phyloP scores from a whole-genome alignment of 2,329 filamentous ascomycete genomes.

The Zymoseptoria crescenta region DNA sequence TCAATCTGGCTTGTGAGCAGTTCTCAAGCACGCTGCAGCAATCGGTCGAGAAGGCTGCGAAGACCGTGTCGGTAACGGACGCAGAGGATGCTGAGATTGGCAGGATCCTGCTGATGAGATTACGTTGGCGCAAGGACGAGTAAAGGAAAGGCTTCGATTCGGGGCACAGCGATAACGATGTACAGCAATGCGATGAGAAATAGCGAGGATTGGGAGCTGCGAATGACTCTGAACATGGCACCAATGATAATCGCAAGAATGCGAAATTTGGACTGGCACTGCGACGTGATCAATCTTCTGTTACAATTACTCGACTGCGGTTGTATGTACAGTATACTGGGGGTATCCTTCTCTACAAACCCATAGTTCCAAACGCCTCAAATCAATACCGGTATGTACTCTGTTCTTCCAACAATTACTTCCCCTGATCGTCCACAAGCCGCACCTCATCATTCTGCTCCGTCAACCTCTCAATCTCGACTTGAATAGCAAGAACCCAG shows the following conservation, averaged over 20 bases:
- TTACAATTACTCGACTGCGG: not conserved
- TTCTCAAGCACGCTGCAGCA: conserved; percentile 10
- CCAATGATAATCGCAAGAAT: no score
- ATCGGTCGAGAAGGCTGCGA: conserved; percentile 12
- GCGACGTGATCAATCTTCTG: not conserved
- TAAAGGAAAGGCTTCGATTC: no score
- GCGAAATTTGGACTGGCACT: no score
- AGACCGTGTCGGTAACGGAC: conserved; percentile 1
- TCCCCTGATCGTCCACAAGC: conserved; percentile 25
- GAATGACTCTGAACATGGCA: no score
- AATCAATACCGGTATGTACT: not conserved
- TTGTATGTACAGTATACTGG: not conserved
- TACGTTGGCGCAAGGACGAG: conserved; percentile 13
- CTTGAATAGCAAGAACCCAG: conserved; percentile 59
- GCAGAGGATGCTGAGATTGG: conserved; percentile 13
- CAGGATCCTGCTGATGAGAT: conserved; percentile 12
- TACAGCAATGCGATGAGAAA: no score
- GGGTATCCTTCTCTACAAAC: not conserved
- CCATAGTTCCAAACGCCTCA: not conserved
- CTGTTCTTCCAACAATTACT: not conserved
- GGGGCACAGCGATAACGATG: no score
- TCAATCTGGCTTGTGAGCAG: conserved; percentile 4
- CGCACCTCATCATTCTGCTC: conserved; percentile 49
- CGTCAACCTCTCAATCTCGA: conserved; percentile 53
- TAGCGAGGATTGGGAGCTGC: no score